Evolutionary conservation across 2,329 filamentous ascomycete species (phyloP).

Genomic region (Apiospora rasikravindrae): DNA sequence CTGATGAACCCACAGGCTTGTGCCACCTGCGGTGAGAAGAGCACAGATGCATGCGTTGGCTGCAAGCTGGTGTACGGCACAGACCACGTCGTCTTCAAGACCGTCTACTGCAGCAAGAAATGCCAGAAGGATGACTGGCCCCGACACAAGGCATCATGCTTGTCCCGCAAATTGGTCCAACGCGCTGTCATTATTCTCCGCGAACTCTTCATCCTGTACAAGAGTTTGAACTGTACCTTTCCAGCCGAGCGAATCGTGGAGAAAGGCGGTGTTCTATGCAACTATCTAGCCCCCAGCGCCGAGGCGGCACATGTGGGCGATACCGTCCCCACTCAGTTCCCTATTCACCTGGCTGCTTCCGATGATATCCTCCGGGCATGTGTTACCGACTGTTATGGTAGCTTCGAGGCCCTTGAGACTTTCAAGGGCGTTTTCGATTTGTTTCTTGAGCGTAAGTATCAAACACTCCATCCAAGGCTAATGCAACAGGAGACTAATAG

Average conservation of each 20-base stretch:
- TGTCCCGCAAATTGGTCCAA: neutral
- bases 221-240: neutral
- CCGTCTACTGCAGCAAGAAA: neutral
- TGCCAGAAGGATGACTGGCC: neutral
- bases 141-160: neutral
- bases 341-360: neutral
- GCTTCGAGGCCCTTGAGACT: no score
- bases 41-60: neutral
- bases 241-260: rapidly evolving
- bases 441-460: no score
- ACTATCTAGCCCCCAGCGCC: no score
- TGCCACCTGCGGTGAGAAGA: neutral
- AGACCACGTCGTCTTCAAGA: neutral
- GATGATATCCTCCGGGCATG: neutral
- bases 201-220: neutral
- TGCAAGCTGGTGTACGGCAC: neutral
- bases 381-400: no score
- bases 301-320: neutral
- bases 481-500: no score
- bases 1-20: neutral
- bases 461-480: no score
- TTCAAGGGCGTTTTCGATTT: no score
- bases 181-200: neutral
- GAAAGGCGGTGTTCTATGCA: neutral
- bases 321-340: neutral